Conservation (phyloP, 768 basidiomycete species). For the Gyrodon lividus region DNA sequence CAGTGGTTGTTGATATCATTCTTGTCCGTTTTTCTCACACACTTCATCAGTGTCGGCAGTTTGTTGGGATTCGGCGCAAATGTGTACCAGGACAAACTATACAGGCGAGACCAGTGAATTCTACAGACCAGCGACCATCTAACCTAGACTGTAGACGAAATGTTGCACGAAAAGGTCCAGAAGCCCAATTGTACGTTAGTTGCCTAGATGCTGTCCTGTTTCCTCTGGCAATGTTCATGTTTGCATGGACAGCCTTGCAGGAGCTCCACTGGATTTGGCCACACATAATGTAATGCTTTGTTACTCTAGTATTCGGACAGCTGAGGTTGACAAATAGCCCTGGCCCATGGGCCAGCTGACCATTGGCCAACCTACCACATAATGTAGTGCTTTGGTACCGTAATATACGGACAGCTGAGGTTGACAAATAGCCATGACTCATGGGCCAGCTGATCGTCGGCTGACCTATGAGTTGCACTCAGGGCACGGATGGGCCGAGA, state of each 20-base stretch:
- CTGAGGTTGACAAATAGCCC: no score
- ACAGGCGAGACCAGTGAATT: slow-evolving; percentile 35
- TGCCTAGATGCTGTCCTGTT: slow-evolving; percentile 53
- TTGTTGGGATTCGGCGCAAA: slow-evolving; percentile 44
- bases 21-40: background rate
- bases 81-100: slow-evolving; percentile 46
- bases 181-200: slow-evolving; percentile 58
- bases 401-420: no score
- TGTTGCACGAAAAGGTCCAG: slow-evolving; percentile 37
- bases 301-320: no score
- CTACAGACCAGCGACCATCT: slow-evolving; percentile 13
- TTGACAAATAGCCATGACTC: no score
- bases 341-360: no score
- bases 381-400: no score
- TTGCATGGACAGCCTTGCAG: slow-evolving; percentile 61
- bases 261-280: slow-evolving; percentile 57
- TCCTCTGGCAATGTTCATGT: slow-evolving; percentile 64
- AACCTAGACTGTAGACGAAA: slow-evolving; percentile 27
- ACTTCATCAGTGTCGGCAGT: slow-evolving; percentile 46
- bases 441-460: no score
- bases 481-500: no score
- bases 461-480: no score
- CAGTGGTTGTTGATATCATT: slow-evolving; percentile 15
- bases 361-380: no score
- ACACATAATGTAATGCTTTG: no score